A percentile compares a stretch with the other conserved stretches of the same genome.
phyloP scores from a whole-genome alignment of 2,329 filamentous ascomycete species.

The Sclerotinia subarctica region DNA sequence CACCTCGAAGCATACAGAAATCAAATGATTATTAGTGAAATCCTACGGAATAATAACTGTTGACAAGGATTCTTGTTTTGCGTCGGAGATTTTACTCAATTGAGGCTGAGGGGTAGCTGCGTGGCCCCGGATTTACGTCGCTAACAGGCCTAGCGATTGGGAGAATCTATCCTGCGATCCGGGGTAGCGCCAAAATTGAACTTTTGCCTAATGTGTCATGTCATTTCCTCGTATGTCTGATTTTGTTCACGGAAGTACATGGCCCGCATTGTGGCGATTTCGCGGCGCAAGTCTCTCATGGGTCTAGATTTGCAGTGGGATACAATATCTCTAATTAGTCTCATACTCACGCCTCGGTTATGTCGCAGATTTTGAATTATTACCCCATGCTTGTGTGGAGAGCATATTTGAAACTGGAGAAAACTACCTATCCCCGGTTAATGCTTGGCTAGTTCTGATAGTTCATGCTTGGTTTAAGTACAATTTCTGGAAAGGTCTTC shows the following conservation, averaged over 20 bases:
- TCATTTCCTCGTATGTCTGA: neutral
- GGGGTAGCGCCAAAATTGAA: neutral
- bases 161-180: neutral
- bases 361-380: neutral
- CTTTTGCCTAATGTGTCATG: neutral
- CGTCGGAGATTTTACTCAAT: neutral
- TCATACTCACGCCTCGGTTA: neutral
- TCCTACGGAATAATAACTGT: neutral
- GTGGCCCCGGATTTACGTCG: neutral
- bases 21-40: neutral
- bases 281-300: neutral
- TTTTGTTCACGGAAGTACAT: slow-evolving; percentile 1
- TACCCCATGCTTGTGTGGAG: too few species aligned
- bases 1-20: neutral
- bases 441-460: neutral
- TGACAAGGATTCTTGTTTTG: neutral
- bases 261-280: neutral
- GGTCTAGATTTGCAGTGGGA: slow-evolving; percentile 9
- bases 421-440: neutral
- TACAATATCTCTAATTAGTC: neutral
- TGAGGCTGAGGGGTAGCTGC: neutral
- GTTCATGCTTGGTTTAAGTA: neutral
- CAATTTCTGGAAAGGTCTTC: neutral
- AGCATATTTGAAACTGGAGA: neutral
- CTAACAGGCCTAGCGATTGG: neutral